Conservation (phyloP, 2,329 filamentous ascomycete genomes). For the Arachnomyces sp. region DNA sequence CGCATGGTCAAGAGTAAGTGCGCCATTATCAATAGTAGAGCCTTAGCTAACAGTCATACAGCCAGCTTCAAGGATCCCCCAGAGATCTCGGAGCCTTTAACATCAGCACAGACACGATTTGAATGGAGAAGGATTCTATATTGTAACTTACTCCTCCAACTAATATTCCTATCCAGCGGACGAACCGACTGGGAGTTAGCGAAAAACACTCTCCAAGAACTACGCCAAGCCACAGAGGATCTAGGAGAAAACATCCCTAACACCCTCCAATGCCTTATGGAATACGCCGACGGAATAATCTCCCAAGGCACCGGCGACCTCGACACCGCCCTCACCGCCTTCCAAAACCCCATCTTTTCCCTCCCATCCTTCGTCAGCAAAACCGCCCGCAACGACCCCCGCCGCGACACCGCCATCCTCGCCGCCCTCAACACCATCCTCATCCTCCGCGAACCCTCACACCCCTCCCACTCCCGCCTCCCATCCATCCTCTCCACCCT, state of each 20-base stretch:
- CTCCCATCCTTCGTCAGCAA: conserved; percentile 35
- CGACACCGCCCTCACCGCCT: conserved; percentile 57
- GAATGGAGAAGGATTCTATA: conserved; percentile 59
- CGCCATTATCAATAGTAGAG: conserved; percentile 1
- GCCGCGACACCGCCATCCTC: conserved; percentile 58
- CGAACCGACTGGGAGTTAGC: conserved; percentile 63
- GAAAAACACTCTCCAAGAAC: conserved; percentile 46
- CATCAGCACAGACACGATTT: conserved; percentile 49
- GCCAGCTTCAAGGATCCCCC: conserved; percentile 31
- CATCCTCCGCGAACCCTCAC: conserved; percentile 58
- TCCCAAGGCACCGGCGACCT: conserved; percentile 70
- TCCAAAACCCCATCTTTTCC: conserved; percentile 53
- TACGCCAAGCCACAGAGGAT: conserved; percentile 42
- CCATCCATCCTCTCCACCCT: conserved; percentile 56
- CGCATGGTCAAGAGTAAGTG: conserved; percentile 39
- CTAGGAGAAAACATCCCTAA: conserved; percentile 32
- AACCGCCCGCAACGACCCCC: conserved; percentile 40
- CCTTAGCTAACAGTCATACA: conserved; percentile 14
- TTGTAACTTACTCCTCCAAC: conserved; percentile 62
- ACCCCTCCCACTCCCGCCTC: conserved; percentile 51
- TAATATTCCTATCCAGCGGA: conserved; percentile 60
- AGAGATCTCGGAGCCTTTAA: conserved; percentile 44
- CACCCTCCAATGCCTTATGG: conserved; percentile 45
- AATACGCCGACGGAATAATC: conserved; percentile 68
- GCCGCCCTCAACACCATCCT: conserved; percentile 57